phyloP scores from a whole-genome alignment of 1,139 yeast species.

The Saccharomyces uvarum region DNA sequence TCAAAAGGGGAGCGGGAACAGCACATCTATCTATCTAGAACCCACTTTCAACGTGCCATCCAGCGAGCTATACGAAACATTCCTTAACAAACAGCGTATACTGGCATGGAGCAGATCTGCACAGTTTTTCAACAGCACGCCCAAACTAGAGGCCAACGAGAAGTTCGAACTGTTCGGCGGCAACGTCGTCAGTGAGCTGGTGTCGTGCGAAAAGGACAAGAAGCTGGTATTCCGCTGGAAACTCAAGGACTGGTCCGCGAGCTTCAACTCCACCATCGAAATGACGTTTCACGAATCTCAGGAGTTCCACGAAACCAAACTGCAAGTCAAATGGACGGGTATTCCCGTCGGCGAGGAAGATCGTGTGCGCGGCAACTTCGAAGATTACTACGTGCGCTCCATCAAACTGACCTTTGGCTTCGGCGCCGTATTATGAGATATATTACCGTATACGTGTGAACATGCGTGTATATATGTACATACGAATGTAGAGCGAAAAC shows the following conservation, averaged over 20 bases:
- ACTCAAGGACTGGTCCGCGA: constrained; percentile 68
- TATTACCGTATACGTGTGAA: background rate
- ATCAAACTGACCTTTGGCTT: constrained; percentile 89
- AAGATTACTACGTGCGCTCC: constrained; percentile 78
- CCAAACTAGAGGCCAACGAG: constrained; percentile 44
- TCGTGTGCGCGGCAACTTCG: constrained; percentile 73
- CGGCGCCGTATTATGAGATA: constrained; percentile 59
- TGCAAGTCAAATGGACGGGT: constrained; percentile 78
- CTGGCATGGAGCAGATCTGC: constrained; percentile 85
- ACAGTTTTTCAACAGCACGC: constrained; percentile 4
- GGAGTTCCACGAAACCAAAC: constrained; percentile 73
- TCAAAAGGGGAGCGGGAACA: constrained; percentile 41
- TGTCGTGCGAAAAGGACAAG: constrained; percentile 40
- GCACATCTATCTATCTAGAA: constrained; percentile 69
- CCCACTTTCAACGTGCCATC: constrained; percentile 84
- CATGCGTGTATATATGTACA: background rate
- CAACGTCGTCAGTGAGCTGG: constrained; percentile 68
- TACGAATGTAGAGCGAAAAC: background rate
- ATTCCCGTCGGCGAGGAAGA: constrained; percentile 97
- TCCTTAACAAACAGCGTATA: constrained; percentile 67
- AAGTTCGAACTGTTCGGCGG: constrained; percentile 76
- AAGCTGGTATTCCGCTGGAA: constrained; percentile 76
- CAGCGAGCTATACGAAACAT: constrained; percentile 68
- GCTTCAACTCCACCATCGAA: constrained; percentile 64
- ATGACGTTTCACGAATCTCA: constrained; percentile 53